These are phyloP conservation scores for Tylopilus sp. DNA, from an alignment of 768 basidiomycete species.

Conservation along the genomic window DNA sequence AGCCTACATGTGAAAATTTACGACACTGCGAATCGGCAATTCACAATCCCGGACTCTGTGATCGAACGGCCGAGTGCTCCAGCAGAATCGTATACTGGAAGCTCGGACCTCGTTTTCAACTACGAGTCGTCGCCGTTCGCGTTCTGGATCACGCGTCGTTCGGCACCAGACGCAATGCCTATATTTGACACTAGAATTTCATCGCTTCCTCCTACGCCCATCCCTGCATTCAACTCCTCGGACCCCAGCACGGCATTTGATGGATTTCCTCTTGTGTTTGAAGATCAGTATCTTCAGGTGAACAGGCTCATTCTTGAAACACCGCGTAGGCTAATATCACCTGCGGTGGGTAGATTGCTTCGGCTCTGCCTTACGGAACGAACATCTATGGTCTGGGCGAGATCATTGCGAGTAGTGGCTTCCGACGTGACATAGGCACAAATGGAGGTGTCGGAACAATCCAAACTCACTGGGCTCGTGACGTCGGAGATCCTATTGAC, in stretches of 20 bases:
- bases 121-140: constrained; percentile 62
- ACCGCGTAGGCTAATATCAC: not conserved
- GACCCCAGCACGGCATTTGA: constrained; percentile 56
- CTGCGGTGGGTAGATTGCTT: constrained; percentile 45
- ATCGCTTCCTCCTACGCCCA: constrained; percentile 59
- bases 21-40: constrained; percentile 60
- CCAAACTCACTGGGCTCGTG: constrained; percentile 68
- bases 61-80: constrained; percentile 43
- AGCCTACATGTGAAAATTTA: constrained; percentile 69
- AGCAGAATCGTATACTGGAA: constrained; percentile 31
- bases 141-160: constrained; percentile 76
- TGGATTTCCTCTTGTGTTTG: constrained; percentile 70
- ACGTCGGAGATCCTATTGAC: constrained; percentile 59
- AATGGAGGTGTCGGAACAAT: constrained; percentile 51
- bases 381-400: constrained; percentile 83
- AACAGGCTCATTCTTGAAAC: not conserved
- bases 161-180: constrained; percentile 48
- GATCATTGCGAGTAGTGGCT: constrained; percentile 64
- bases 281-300: constrained; percentile 77
- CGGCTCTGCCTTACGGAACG: constrained; percentile 58
- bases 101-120: constrained; percentile 69
- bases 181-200: constrained; percentile 68
- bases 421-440: constrained; percentile 56
- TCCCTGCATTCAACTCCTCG: constrained; percentile 47
- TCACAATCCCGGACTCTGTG: constrained; percentile 57